Evolutionary conservation across 139 green algal species (phyloP), one percentile per base, ranked within the genome.

Genomic region (Spirogloea muscicola): DNA sequence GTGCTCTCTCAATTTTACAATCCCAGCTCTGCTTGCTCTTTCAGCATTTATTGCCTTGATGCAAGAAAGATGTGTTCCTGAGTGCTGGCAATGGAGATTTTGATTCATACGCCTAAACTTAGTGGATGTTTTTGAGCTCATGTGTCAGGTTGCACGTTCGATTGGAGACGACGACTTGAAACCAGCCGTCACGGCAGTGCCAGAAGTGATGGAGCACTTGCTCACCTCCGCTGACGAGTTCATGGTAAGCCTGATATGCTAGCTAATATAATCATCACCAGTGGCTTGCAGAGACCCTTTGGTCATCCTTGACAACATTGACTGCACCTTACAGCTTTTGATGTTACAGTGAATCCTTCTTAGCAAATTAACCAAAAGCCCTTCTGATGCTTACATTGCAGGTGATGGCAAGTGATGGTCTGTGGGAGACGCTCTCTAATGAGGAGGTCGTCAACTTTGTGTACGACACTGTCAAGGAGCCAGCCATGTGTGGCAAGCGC

Each of bases 371-470:
- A 64, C n/a, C 16, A 64, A 13, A 64, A n/a, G 10, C 13, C 10
- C 10, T 34, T n/a, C 10, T 40, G 10, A 36, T 13, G 10, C 16
- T 73, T 65, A n/a, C 0, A 37, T 43, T 72, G 4, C 71, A 79
- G 63, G 48, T 94, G 21, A 79, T 95, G 59, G 89, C 89, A 3
- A 93, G 89, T 67, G 90, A 95, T 58, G 89, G 89, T 40, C 88
- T 95, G 62, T 95, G 89, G 89, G 90, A 94, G 62, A 86, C 91
- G 33, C 80, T 93, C 65, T 84, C 72, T 42, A 91, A 81, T 52
- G 86, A 95, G 80, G 83, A 96, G 49, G 90, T 86, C 21, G 84
- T 96, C 31, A 85, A 94, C 38, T 97, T 96, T 73, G 86, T 97
- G 13, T 33, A 81, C 34, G 91, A 94, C 81, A 95, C 90, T 1